Evolutionary conservation across 768 basidiomycete species (phyloP), one percentile per base, ranked within the genome.

Genomic region (Russula olivacea): DNA sequence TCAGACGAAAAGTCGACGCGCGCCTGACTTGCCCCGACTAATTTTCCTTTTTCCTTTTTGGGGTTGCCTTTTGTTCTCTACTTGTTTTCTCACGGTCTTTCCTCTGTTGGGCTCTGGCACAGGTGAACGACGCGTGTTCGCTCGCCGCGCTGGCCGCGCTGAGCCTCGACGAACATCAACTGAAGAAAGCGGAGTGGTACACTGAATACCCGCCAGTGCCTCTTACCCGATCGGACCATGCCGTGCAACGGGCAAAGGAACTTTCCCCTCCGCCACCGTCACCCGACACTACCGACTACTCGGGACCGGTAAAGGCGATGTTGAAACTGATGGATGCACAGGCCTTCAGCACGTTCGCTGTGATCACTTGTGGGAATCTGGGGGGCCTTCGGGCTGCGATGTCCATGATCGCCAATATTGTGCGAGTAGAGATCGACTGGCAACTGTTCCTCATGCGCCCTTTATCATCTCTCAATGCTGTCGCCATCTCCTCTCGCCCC

Each of bases 121-220:
- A 66, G 67, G 61, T 62, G 50, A 34, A 66, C 61, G 65, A 68
- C 19, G 61, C 65, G 57, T 66, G 61, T 32, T 9, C 61, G 14
- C 47, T 66, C 7, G 65, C 61, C 45, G 41, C 53, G 49, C 30
- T 66, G 15, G 55, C 28, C 14, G 65, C 65, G 50, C 30, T 66
- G 61, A 45, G 61, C 50, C 51, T 68, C 55, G 58, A 66, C 45
- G 55, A 52, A 40, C 41, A 54, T 36, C 67, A 68, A 17, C 65
- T 58, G 1, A 12, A 28, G 52, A 32, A 55, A 21, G 58, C 53
- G 47, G 58, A 66, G 55, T 61, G 61, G 58, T 45, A 59, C 50
- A 30, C 21, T 32, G 14, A 17, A 19, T 58, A 58, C 34, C 61
- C 52, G 25, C 32, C 32, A 48, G 3, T 38, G 21, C 36, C 52